Evolutionary conservation across 345 rosid genomes (phyloP), one percentile per base, ranked within the genome.

Genomic region (Populus nigra): DNA sequence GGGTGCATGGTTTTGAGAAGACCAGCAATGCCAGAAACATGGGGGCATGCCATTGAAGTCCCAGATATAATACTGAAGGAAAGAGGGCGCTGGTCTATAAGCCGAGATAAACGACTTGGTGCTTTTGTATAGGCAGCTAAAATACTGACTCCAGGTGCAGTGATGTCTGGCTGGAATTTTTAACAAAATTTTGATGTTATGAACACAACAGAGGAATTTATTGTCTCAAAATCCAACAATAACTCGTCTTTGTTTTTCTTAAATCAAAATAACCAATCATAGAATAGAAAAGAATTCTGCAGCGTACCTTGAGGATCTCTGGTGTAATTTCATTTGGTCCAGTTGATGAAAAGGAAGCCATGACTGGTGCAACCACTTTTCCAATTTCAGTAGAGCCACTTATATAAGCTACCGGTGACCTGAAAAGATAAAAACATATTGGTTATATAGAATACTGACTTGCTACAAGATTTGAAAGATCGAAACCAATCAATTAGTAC

Each of bases 81-180:
- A 22, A 88, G 89, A 1, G 88, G 90, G 53, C 97, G 86, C 27
- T 61, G 7, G 69, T 91, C 97, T 5, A 62, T 13, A 1, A 86
- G 11, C 5, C 85, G 74, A 10, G 89, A 89, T 7, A 96, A 85
- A 0, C 97, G 97, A 20, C 90, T 91, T 0, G 75, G 69, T 4
- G 86, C 84, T 13, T 87, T 86, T 0, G 98, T 80, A 89, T 90
- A 92, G 1, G 85, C 96, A 2, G 98, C 98, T 69, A 94, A 83
- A 68, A 94, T 91, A 55, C 88, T 85, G 36, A 92, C 96, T 23
- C 98, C 98, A 4, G 98, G 97, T 3, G 98, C 98, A 27, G 92
- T 89, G 55, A 94, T 5, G 83, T 94, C 97, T 1, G 98, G 98
- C 83, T 94, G 79, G 11, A 43, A 5, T 38, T 38, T 38, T 38